Percentiles rank a stretch among this genome's conserved stretches.
phyloP scores from a whole-genome alignment of 2,329 filamentous ascomycete genomes.

The Purpureocillium lavendulum region DNA sequence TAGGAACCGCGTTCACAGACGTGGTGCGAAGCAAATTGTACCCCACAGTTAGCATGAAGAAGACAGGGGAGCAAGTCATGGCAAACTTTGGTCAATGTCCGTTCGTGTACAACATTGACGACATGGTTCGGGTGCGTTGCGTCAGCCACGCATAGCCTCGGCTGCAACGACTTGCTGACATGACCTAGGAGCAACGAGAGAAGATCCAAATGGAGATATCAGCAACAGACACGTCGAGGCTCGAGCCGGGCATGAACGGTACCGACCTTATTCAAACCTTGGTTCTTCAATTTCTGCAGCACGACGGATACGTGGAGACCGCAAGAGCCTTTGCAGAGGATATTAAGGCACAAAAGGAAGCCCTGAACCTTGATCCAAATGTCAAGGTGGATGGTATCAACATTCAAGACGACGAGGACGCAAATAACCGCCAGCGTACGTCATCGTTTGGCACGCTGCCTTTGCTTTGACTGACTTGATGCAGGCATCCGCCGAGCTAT shows the following conservation, averaged over 20 bases:
- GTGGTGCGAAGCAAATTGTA: slow-evolving; percentile 57
- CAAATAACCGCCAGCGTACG: slow-evolving; percentile 77
- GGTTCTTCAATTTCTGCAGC: slow-evolving; percentile 78
- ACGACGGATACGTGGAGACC: slow-evolving; percentile 93
- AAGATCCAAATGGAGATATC: slow-evolving; percentile 53
- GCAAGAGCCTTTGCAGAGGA: slow-evolving; percentile 82
- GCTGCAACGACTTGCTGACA: slow-evolving; percentile 4
- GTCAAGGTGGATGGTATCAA: slow-evolving; percentile 50
- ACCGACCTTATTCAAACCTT: slow-evolving; percentile 73
- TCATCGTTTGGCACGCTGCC: background rate
- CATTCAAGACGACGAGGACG: slow-evolving; percentile 75
- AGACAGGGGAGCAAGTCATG: slow-evolving; percentile 50
- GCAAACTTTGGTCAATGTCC: slow-evolving; percentile 64
- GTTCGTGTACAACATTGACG: slow-evolving; percentile 88
- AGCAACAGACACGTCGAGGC: slow-evolving; percentile 43
- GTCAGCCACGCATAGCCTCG: background rate
- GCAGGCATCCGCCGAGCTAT: slow-evolving; percentile 80
- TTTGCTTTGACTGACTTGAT: slow-evolving; percentile 8
- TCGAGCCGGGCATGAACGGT: slow-evolving; percentile 61
- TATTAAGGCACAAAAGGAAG: slow-evolving; percentile 63
- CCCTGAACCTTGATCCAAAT: slow-evolving; percentile 51
- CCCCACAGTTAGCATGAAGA: slow-evolving; percentile 58
- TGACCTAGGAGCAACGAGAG: slow-evolving; percentile 48
- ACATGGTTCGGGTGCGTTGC: slow-evolving; percentile 62
- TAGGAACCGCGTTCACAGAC: slow-evolving; percentile 64